These are phyloP conservation scores for Coprinellus micaceus DNA, from an alignment of 768 basidiomycete species.

Conservation along the genomic window DNA sequence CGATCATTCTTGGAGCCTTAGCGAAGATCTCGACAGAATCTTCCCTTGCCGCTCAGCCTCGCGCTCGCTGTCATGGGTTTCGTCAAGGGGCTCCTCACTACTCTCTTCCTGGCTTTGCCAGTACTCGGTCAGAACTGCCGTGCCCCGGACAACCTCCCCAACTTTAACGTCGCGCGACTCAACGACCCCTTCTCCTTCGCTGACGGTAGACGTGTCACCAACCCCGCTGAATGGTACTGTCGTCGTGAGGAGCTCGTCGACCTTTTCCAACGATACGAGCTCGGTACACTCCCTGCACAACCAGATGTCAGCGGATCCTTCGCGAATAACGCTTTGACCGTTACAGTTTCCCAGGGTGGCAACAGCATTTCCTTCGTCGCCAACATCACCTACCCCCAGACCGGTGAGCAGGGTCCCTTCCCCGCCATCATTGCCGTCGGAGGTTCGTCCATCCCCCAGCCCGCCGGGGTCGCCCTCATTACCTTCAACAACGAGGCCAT, in stretches of 20 bases:
- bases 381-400: conserved; percentile 38
- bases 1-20: neutral
- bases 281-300: conserved; percentile 43
- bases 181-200: conserved; percentile 47
- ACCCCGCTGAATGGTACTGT: conserved; percentile 46
- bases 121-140: neutral
- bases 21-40: conserved; percentile 4
- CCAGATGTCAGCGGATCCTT: conserved; percentile 43
- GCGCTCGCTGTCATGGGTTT: conserved; percentile 3
- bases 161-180: conserved; percentile 2
- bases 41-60: neutral
- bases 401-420: conserved; percentile 38
- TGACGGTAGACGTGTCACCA: conserved; percentile 35
- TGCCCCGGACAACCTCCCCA: conserved; percentile 1
- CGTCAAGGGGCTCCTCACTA: conserved; percentile 1
- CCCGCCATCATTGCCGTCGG: conserved; percentile 49
- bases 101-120: conserved; percentile 1
- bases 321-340: conserved; percentile 33
- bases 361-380: conserved; percentile 43
- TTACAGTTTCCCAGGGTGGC: conserved; percentile 40
- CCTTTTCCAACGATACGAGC: conserved; percentile 48
- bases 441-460: conserved; percentile 34
- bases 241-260: conserved; percentile 44
- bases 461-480: conserved; percentile 36
- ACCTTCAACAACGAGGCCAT: conserved; percentile 49